phyloP scores from a whole-genome alignment of 176 grass and related monocot species.

The Oryza officinalis region DNA sequence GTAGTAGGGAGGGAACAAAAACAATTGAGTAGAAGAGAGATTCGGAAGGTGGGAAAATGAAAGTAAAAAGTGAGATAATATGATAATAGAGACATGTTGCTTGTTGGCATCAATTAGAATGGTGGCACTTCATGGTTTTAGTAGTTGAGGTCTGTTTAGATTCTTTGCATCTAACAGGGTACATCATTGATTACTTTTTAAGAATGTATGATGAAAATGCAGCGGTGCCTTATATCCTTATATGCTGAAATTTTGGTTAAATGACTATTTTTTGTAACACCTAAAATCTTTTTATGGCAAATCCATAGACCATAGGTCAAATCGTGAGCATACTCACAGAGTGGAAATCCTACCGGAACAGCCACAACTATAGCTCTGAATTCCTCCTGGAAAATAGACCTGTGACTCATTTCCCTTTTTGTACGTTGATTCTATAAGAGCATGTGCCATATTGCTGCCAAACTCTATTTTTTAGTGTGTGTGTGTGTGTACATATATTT shows the following conservation, averaged over 20 bases:
- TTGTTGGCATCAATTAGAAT: background rate
- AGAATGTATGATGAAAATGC: background rate
- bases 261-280: constrained; percentile 2
- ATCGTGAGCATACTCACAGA: background rate
- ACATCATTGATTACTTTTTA: background rate
- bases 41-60: background rate
- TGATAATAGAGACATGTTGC: background rate
- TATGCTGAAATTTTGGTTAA: background rate
- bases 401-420: background rate
- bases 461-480: background rate
- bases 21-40: background rate
- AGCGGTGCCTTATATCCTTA: background rate
- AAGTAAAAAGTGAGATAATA: background rate
- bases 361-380: background rate
- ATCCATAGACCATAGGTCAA: background rate
- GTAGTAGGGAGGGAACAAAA: background rate
- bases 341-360: constrained; percentile 14
- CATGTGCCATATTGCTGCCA: constrained; percentile 3
- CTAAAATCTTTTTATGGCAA: background rate
- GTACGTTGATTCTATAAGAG: background rate
- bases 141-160: background rate
- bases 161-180: background rate
- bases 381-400: background rate
- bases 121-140: background rate
- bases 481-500: too few species aligned